Evolutionary conservation across 2,329 filamentous ascomycete species (phyloP).

Genomic region (Ceratocystis harringtonii): DNA sequence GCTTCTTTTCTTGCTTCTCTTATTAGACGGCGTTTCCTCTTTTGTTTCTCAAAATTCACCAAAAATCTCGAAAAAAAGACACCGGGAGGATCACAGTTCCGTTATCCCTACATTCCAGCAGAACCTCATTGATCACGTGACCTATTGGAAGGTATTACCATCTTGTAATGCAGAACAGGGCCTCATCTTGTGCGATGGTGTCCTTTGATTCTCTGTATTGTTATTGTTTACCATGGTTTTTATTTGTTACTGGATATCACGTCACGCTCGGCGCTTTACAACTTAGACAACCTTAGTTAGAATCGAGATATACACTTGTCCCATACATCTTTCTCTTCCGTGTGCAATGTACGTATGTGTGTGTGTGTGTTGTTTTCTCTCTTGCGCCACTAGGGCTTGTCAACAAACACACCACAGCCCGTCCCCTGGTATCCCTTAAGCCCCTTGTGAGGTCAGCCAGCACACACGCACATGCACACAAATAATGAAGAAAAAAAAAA

Average conservation of each 20-base stretch:
- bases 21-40: slow-evolving; percentile 5
- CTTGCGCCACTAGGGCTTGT: neutral
- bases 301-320: neutral
- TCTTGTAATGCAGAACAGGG: neutral
- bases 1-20: slow-evolving; percentile 6
- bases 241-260: neutral
- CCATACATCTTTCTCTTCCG: neutral
- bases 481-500: neutral
- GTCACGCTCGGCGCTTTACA: neutral
- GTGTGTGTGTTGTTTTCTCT: neutral
- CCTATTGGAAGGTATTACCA: neutral
- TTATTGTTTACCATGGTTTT: neutral
- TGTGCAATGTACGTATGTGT: neutral
- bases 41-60: neutral
- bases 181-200: neutral
- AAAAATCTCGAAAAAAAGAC: neutral
- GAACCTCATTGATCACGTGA: slow-evolving; percentile 4
- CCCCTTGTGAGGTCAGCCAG: neutral
- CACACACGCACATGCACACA: neutral
- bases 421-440: neutral
- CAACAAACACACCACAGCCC: neutral
- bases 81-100: slow-evolving; percentile 6
- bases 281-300: neutral
- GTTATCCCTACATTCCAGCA: neutral
- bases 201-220: neutral